Percentiles rank a stretch among this genome's conserved stretches.
phyloP scores from a whole-genome alignment of 148 eudicot genomes.

The Chenopodium quinoa region DNA sequence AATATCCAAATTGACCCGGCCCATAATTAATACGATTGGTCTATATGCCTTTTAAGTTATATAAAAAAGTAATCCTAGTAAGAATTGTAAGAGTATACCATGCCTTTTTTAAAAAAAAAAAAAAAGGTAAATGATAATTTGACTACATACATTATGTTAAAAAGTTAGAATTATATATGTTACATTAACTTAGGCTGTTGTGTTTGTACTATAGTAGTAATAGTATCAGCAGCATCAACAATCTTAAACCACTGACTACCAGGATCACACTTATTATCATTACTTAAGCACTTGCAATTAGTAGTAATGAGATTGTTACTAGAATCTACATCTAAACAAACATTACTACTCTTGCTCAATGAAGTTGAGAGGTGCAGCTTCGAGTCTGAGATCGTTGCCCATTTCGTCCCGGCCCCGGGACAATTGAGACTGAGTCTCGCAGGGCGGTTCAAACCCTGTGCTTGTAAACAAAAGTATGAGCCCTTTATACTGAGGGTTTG shows the following conservation, averaged over 20 bases:
- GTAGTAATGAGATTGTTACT: constrained; percentile 43
- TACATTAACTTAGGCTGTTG: background rate
- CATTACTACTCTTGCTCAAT: constrained; percentile 28
- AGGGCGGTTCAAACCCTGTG: constrained; percentile 35
- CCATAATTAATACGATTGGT: no score
- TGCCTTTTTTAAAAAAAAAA: no score
- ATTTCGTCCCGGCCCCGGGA: constrained; percentile 36
- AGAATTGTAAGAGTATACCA: no score
- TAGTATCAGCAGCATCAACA: constrained; percentile 32
- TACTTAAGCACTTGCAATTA: constrained; percentile 58
- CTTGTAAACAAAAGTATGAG: constrained; percentile 56
- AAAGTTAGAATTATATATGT: no score
- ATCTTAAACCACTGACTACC: constrained; percentile 86
- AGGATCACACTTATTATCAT: constrained; percentile 62
- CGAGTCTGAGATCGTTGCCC: constrained; percentile 71
- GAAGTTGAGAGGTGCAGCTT: constrained; percentile 69
- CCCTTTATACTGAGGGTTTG: constrained; percentile 46
- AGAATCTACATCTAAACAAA: constrained; percentile 66
- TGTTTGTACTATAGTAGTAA: background rate
- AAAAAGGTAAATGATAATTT: no score
- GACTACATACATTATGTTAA: background rate
- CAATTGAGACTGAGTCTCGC: constrained; percentile 48
- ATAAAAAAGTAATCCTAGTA: no score
- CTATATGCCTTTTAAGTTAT: no score
- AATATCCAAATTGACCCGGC: no score